A percentile compares a stretch with the other conserved stretches of the same genome.
These are phyloP conservation scores for Hypseocharis bilobata DNA, from an alignment of 441 rosid genomes.

Conservation along the genomic window DNA sequence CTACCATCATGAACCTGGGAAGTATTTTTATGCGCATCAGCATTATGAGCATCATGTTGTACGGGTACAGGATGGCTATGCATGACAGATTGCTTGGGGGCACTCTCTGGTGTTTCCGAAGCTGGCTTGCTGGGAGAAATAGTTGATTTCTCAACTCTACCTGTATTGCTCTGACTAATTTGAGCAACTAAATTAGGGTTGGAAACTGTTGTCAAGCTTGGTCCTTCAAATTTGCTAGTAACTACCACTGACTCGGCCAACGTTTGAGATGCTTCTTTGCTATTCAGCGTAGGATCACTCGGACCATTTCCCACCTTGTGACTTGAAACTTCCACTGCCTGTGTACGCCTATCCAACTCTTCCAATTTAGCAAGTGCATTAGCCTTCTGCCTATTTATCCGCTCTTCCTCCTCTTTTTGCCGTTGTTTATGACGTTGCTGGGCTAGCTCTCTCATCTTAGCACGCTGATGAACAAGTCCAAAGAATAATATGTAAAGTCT, in stretches of 20 bases:
- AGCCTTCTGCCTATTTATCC: conserved; percentile 70
- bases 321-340: conserved; percentile 35
- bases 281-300: conserved; percentile 22
- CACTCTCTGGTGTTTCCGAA: conserved; percentile 28
- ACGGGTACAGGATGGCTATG: conserved; percentile 23
- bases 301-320: conserved; percentile 36
- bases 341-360: conserved; percentile 70
- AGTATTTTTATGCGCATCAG: conserved; percentile 27
- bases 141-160: conserved; percentile 31
- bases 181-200: conserved; percentile 18
- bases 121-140: conserved; percentile 22
- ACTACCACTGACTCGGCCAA: conserved; percentile 22
- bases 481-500: conserved; percentile 11
- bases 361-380: conserved; percentile 72
- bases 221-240: conserved; percentile 24
- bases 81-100: conserved; percentile 20
- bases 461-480: conserved; percentile 42
- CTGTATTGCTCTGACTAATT: conserved; percentile 22
- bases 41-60: conserved; percentile 28
- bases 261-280: conserved; percentile 32
- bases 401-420: conserved; percentile 77
- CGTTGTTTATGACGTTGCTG: conserved; percentile 56
- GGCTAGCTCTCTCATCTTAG: conserved; percentile 65
- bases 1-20: conserved; percentile 29
- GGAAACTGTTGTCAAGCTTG: conserved; percentile 23